Evolutionary conservation across 495 filamentous ascomycete species (phyloP).

Genomic region (Pyrenula massariospora): DNA sequence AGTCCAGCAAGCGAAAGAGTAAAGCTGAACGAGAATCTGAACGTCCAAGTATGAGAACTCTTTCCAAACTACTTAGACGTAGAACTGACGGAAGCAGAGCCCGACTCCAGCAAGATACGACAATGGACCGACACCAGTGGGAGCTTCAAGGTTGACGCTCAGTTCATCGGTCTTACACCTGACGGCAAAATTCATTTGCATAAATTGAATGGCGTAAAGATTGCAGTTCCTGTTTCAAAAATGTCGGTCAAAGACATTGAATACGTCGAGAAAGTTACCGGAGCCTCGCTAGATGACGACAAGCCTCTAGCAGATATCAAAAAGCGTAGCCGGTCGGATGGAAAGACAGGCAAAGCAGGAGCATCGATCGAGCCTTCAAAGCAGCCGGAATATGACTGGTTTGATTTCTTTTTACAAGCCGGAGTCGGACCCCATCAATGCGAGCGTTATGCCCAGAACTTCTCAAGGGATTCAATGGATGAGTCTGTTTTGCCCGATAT

Average conservation of each 20-base stretch:
- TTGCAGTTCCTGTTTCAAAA: constrained; percentile 86
- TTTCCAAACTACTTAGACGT: not conserved
- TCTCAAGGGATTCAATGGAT: constrained; percentile 86
- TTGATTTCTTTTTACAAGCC: constrained; percentile 90
- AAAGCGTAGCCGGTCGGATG: constrained; percentile 21
- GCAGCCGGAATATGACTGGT: constrained; percentile 87
- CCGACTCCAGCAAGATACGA: constrained; percentile 71
- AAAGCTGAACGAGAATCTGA: constrained; percentile 41
- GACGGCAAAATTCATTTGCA: constrained; percentile 97
- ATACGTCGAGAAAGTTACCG: constrained; percentile 78
- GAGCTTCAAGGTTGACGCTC: constrained; percentile 93
- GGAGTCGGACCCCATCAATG: constrained; percentile 86
- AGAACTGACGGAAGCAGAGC: constrained; percentile 43
- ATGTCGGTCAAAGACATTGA: constrained; percentile 94
- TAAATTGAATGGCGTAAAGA: constrained; percentile 96
- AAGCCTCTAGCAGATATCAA: constrained; percentile 82
- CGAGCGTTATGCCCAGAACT: constrained; percentile 84
- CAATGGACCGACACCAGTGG: constrained; percentile 92
- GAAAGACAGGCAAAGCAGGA: constrained; percentile 30
- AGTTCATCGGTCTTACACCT: constrained; percentile 76
- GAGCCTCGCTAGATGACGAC: constrained; percentile 88
- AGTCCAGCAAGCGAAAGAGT: constrained; percentile 62
- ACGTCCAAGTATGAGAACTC: constrained; percentile 50
- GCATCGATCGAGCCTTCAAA: constrained; percentile 43
- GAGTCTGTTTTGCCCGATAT: constrained; percentile 84